These are phyloP conservation scores for Thelonectria discophora DNA, from an alignment of 2,329 filamentous ascomycete species.

Conservation along the genomic window DNA sequence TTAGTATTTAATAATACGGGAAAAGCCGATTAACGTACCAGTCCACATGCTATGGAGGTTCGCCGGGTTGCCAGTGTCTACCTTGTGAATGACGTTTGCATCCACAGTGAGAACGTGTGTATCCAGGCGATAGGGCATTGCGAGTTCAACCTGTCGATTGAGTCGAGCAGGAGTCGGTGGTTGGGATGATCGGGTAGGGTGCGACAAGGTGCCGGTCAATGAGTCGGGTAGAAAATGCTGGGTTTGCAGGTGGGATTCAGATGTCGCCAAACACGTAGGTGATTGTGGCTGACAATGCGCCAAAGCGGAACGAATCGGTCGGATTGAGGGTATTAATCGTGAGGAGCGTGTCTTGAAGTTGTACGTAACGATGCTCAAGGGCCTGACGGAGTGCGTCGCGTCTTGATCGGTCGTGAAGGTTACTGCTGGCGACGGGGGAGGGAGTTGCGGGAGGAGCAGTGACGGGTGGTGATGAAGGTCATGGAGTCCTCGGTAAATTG, in stretches of 20 bases:
- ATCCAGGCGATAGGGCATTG: conserved; percentile 85
- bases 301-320: conserved; percentile 22
- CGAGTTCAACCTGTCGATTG: conserved; percentile 48
- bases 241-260: conserved; percentile 25
- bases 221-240: conserved; percentile 15
- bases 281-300: conserved; percentile 34
- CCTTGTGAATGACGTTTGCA: conserved; percentile 89
- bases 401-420: conserved; percentile 26
- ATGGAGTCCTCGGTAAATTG: conserved; percentile 37
- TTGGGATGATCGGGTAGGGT: conserved; percentile 21
- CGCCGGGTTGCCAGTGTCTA: conserved; percentile 91
- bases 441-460: conserved; percentile 27
- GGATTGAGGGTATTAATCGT: conserved; percentile 8
- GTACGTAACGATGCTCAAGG: conserved; percentile 1
- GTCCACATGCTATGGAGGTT: conserved; percentile 98
- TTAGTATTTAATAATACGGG: conserved; percentile 44
- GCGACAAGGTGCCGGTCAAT: conserved; percentile 23
- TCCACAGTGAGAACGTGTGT: conserved; percentile 91
- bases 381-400: conserved; percentile 18
- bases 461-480: conserved; percentile 35
- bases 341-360: not conserved
- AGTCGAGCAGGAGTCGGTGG: conserved; percentile 46
- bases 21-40: conserved; percentile 66
- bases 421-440: conserved; percentile 30
- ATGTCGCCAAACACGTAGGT: conserved; percentile 30